Conservation (phyloP, 805 yeast species). For the Metschnikowia baotianmanensis region DNA sequence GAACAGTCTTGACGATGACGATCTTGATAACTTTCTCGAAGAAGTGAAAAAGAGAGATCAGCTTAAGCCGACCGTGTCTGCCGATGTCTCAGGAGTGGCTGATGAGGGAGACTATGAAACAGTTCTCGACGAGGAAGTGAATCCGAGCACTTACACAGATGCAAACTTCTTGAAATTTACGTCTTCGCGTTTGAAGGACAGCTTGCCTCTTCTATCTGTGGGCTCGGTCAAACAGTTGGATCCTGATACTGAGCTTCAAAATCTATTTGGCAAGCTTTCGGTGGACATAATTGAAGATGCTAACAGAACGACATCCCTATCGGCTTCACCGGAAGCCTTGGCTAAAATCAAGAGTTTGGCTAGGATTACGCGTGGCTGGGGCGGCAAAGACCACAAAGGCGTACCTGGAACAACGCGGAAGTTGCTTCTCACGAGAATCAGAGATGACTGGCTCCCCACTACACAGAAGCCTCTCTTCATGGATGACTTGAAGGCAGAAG, state of each 20-base stretch:
- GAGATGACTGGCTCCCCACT: slow-evolving; percentile 81
- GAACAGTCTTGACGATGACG: slow-evolving; percentile 48
- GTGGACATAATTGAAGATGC: slow-evolving; percentile 70
- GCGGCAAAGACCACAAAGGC: slow-evolving; percentile 69
- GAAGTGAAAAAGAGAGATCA: slow-evolving; percentile 35
- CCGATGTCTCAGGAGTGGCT: slow-evolving; percentile 2
- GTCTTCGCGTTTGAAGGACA: slow-evolving; percentile 37
- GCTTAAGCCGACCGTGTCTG: slow-evolving; percentile 13
- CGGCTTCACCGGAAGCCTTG: slow-evolving; percentile 65
- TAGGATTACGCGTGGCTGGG: slow-evolving; percentile 74
- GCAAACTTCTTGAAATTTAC: slow-evolving; percentile 49
- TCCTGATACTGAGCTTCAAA: slow-evolving; percentile 71
- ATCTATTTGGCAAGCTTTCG: slow-evolving; percentile 70
- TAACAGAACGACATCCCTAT: slow-evolving; percentile 67
- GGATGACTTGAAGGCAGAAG: slow-evolving; percentile 49
- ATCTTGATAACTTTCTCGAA: slow-evolving; percentile 53
- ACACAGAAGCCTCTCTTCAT: slow-evolving; percentile 56
- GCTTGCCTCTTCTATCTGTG: slow-evolving; percentile 43
- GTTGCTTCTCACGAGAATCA: slow-evolving; percentile 63
- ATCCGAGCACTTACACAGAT: slow-evolving; percentile 37
- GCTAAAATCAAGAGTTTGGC: slow-evolving; percentile 59
- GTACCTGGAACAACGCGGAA: slow-evolving; percentile 76
- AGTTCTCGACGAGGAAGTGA: slow-evolving; percentile 26
- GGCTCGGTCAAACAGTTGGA: slow-evolving; percentile 54
- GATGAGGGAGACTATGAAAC: slow-evolving; percentile 22